Base-by-base conservation (phyloP, 108 stramenopile genomes). In the Asterionellopsis glacialis region DNA sequence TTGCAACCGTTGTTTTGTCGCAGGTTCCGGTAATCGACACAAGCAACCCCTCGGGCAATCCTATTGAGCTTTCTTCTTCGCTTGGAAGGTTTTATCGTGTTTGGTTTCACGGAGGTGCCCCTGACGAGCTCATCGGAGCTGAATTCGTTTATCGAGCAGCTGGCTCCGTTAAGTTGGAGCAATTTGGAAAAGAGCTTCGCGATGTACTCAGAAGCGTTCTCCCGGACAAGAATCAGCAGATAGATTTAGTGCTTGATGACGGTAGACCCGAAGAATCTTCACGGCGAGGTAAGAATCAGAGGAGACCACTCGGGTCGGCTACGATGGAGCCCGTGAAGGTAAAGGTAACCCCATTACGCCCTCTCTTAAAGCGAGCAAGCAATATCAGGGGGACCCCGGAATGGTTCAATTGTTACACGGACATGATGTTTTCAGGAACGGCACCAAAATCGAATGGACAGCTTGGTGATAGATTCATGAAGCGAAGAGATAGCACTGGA, bases 81-180 rank as follows among this genome's bases (percentile, higher is more conserved):
- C 55, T 93, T 42, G 93, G 93, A 38, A 64, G 89, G 38, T 94
- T 90, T 60, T 94, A 91, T 60, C 73, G 87, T 53, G 90, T 94
- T 28, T 90, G 81, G 73, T 94, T 91, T 60, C 93, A 94, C 72
- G 93, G 93, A 13, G 86, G 86, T 11, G 93, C 93, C 10, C 90
- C 93, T 14, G 90, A 94, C 57, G 90, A 94, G 51, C 70, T 94
- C 11, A 75, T 85, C 16, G 86, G 88, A 18, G 73, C 80, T 33
- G 87, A 82, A 28, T 94, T 89, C 55, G 81, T 94, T 14, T 91
- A 94, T 58, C 79, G 90, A 28, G 83, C 86, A 22, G 76, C 80
- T 14, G 75, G 56, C 14, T 74, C 63, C 54, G 70, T 82, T 18
- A 69, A 70, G 23, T 74, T 94, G 19, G 80, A 82, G 48, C 67